Conservation (phyloP, 306 rosid species). For the Vicia sativa region DNA sequence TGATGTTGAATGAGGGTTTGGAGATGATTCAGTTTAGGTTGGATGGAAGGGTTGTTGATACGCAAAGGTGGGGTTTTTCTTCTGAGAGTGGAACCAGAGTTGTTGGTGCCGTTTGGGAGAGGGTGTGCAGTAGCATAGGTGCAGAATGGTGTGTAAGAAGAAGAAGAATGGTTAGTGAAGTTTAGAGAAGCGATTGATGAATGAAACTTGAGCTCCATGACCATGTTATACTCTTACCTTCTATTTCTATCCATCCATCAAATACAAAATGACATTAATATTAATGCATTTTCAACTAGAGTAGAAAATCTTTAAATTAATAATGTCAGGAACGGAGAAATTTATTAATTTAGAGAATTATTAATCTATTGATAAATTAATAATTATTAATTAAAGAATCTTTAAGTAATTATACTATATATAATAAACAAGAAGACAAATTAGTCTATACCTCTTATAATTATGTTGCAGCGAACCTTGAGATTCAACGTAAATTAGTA, state of each 20-base stretch:
- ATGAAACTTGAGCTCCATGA: slow-evolving; percentile 22
- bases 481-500: too few relatives aligned
- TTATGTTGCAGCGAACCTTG: too few relatives aligned
- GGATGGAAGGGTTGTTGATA: slow-evolving; percentile 40
- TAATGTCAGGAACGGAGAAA: too few relatives aligned
- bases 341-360: too few relatives aligned
- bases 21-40: slow-evolving; percentile 35
- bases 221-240: background rate
- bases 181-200: slow-evolving; percentile 54
- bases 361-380: too few relatives aligned
- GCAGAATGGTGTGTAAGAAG: slow-evolving; percentile 44
- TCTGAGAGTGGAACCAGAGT: slow-evolving; percentile 35
- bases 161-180: slow-evolving; percentile 30
- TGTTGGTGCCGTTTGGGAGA: slow-evolving; percentile 40
- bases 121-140: slow-evolving; percentile 39
- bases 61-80: slow-evolving; percentile 39
- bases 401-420: too few relatives aligned
- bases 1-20: slow-evolving; percentile 37
- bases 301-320: too few relatives aligned
- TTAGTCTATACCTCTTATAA: too few relatives aligned
- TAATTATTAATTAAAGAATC: too few relatives aligned
- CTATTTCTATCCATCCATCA: background rate
- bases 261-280: background rate
- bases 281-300: too few relatives aligned
- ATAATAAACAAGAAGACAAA: too few relatives aligned